Percentiles rank a stretch among this genome's conserved stretches.
phyloP scores from a whole-genome alignment of 441 rosid species.

The Pelargonium fulgidum region DNA sequence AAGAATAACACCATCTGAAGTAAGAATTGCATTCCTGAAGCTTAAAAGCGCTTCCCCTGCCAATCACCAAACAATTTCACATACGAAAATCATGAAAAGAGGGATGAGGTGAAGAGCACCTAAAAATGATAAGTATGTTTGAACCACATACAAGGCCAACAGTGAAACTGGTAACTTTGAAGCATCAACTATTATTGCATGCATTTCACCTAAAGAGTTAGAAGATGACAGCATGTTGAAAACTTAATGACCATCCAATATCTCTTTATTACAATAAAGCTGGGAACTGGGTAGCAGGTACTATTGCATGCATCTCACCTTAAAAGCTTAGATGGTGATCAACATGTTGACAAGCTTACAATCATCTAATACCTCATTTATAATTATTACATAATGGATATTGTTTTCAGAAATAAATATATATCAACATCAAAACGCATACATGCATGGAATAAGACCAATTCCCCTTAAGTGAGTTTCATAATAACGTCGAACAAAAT shows the following conservation, averaged over 20 bases:
- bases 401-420: background rate
- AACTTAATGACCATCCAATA: background rate
- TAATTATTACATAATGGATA: background rate
- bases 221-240: background rate
- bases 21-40: conserved; percentile 48
- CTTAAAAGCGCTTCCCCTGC: conserved; percentile 82
- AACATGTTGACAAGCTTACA: background rate
- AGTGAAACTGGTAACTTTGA: background rate
- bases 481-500: too few species aligned
- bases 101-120: background rate
- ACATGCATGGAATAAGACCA: background rate
- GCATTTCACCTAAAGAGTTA: background rate
- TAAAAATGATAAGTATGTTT: background rate
- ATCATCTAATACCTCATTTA: background rate
- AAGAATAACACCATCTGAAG: conserved; percentile 63
- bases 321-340: background rate
- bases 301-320: background rate
- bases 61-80: conserved; percentile 6
- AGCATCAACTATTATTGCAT: background rate
- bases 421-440: background rate
- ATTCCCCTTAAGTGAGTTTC: background rate
- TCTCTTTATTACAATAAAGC: background rate
- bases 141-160: background rate
- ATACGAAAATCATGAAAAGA: background rate
- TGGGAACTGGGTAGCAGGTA: background rate